Evolutionary conservation across 345 rosid species (phyloP), one percentile per base, ranked within the genome.

Genomic region (Gossypium stocksii): DNA sequence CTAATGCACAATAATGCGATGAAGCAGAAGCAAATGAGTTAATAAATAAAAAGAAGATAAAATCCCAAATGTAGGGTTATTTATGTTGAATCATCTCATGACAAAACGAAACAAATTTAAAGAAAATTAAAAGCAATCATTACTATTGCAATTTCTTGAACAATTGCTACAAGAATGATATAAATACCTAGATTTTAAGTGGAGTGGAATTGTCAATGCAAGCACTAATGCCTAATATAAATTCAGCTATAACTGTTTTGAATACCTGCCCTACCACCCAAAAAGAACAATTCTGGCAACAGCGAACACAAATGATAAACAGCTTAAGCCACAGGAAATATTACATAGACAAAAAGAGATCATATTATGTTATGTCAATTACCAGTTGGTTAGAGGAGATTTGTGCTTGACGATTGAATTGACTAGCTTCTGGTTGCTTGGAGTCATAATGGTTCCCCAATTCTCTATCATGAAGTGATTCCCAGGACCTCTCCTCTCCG

Each of bases 401-500:
- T 67, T 84, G 93, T 10, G 82, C 70, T 56, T 85, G 90, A 43
- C 84, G 86, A 78, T 69, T 74, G 76, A 82, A 83, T 74, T 86
- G 88, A 59, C 74, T 88, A 53, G 67, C 78, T 61, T 88, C 93
- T 43, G 67, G 70, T 76, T 82, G 86, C 67, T 86, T 78, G 54
- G 87, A 71, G 57, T 87, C 89, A 78, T 79, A 83, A 51, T 79
- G 78, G 27, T 74, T 76, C 51, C 74, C 81, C 27, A 59, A 54
- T 41, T 89, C 92, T 82, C 85, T 86, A 80, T 75, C 89, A 9
- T 82, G 84, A 76, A 78, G 80, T 51, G 86, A 78, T 60, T 91
- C 93, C 87, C 89, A 82, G n/a, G 95, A 86, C 76, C 89, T 78
- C 73, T 91, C 97, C 81, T 91, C 97, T 68, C 91, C 89, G 61